phyloP scores from a whole-genome alignment of 2,329 filamentous ascomycete genomes.

The Paramyrothecium sp. region DNA sequence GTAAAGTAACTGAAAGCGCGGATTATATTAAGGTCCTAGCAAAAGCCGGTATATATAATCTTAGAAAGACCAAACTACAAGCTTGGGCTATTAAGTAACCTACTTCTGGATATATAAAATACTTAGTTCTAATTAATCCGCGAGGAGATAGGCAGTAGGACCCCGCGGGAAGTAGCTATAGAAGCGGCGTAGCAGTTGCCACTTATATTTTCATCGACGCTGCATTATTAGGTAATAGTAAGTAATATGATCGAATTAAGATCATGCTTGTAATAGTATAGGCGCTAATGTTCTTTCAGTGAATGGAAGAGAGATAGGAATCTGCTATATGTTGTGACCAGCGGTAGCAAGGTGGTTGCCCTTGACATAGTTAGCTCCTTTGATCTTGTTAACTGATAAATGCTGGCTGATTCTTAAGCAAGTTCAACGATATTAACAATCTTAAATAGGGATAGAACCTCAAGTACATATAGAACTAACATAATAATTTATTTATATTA shows the following conservation, averaged over 20 bases:
- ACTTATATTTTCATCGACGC: not conserved
- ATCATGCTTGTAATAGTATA: not conserved
- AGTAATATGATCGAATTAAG: not conserved
- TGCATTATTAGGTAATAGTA: not conserved
- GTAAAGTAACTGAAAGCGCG: not conserved
- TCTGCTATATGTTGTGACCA: too few species aligned
- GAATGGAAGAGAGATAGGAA: too few species aligned
- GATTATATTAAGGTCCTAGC: not conserved
- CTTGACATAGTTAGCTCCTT: too few species aligned
- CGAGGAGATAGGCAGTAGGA: not conserved
- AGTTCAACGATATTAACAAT: too few species aligned
- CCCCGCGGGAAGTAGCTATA: not conserved
- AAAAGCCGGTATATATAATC: not conserved
- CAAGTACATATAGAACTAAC: too few species aligned
- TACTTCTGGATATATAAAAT: not conserved
- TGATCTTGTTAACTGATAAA: too few species aligned
- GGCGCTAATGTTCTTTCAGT: not conserved
- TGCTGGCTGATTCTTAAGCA: too few species aligned
- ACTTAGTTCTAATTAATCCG: not conserved
- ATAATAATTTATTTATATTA: too few species aligned
- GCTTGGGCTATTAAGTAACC: not conserved
- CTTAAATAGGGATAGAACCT: too few species aligned
- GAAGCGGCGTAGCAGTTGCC: not conserved
- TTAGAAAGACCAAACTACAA: not conserved
- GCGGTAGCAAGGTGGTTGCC: too few species aligned